These are phyloP conservation scores for Eutrema heterophyllum DNA, from an alignment of 345 rosid species.

Conservation along the genomic window DNA sequence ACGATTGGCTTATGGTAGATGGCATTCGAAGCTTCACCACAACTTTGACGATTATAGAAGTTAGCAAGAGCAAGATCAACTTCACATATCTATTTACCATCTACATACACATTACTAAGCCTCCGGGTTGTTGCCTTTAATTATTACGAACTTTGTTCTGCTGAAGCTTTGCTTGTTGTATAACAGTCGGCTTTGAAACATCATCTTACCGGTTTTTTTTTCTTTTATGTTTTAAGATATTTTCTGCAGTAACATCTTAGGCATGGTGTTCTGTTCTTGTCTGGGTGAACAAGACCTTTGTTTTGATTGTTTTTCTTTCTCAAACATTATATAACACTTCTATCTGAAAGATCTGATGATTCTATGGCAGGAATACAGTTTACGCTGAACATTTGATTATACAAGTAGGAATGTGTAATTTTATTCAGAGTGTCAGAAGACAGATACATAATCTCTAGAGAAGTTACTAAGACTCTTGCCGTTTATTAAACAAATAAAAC, in stretches of 20 bases:
- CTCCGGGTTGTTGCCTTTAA: neutral
- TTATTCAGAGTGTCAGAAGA: conserved; percentile 6
- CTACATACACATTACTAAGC: neutral
- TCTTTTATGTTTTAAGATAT: conserved; percentile 9
- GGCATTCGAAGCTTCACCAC: neutral
- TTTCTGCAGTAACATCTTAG: neutral
- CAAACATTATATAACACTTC: neutral
- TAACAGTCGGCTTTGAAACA: conserved; percentile 1
- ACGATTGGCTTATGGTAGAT: conserved; percentile 6
- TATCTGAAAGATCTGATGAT: neutral
- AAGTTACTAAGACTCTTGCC: neutral
- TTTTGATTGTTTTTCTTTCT: neutral
- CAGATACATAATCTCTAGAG: neutral
- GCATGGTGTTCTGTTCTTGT: conserved; percentile 7
- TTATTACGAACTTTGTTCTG: neutral
- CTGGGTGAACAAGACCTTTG: conserved; percentile 10
- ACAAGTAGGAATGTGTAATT: conserved; percentile 9
- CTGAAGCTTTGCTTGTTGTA: neutral
- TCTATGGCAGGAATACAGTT: neutral
- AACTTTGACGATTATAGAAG: neutral
- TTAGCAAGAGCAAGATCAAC: conserved; percentile 2
- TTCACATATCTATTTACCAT: neutral
- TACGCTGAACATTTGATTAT: neutral
- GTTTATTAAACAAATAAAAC: neutral
- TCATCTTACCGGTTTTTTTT: neutral